Evolutionary conservation across 208 protist species (phyloP).

Genomic region (Tritrichomonas musculus): DNA sequence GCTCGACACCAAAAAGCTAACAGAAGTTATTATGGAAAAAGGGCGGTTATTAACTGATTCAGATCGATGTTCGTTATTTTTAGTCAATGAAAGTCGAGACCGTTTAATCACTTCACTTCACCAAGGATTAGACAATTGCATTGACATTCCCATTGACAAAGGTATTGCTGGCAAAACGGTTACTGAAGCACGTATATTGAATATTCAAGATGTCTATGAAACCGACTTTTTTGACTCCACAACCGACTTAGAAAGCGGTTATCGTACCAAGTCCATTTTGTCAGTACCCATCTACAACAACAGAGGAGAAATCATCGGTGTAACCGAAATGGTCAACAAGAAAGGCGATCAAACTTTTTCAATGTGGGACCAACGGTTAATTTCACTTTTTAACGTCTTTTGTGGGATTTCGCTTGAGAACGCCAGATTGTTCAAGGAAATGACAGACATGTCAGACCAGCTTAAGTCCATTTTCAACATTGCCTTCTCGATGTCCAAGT

Average conservation of each 20-base stretch:
- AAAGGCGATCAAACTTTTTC: background rate
- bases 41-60: background rate
- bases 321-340: conserved; percentile 26
- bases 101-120: background rate
- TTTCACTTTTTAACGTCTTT: background rate
- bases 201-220: background rate
- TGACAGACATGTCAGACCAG: background rate
- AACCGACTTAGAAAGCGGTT: background rate
- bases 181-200: background rate
- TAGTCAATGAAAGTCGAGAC: background rate
- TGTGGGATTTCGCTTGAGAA: conserved; percentile 28
- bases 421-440: background rate
- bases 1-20: background rate
- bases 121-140: background rate
- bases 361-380: background rate
- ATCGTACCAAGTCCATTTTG: background rate
- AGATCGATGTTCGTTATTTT: conserved; percentile 8
- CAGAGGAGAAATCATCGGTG: background rate
- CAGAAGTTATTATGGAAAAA: background rate
- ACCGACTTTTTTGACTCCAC: background rate
- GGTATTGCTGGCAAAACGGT: background rate
- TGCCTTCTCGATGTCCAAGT: background rate
- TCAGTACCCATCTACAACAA: conserved; percentile 1
- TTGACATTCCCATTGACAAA: background rate
- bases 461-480: background rate